phyloP scores from a whole-genome alignment of 2,329 filamentous ascomycete species.

The Mycogone perniciosa region DNA sequence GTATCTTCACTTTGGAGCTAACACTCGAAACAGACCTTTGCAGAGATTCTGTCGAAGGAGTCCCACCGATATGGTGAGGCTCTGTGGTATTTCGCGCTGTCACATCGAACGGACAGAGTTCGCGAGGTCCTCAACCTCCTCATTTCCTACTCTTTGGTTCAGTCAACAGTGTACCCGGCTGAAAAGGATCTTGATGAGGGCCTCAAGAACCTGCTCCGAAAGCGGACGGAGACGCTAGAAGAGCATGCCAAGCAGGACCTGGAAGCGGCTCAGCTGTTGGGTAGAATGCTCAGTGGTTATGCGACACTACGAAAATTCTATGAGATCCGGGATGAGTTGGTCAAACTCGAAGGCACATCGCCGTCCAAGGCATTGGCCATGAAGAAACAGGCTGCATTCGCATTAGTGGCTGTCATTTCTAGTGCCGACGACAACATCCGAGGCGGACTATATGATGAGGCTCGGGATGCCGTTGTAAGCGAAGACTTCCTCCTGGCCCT shows the following conservation, averaged over 20 bases:
- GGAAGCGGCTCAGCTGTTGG: conserved; percentile 75
- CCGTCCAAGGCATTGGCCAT: conserved; percentile 46
- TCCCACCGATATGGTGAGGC: conserved; percentile 78
- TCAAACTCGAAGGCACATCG: conserved; percentile 23
- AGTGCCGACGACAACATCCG: conserved; percentile 87
- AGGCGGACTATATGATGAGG: conserved; percentile 79
- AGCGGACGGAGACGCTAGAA: conserved; percentile 65
- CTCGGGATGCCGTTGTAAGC: conserved; percentile 74
- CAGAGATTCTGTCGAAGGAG: conserved; percentile 65
- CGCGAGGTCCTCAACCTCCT: conserved; percentile 81
- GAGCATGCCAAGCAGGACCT: conserved; percentile 67
- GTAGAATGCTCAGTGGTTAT: conserved; percentile 84
- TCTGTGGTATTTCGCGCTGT: conserved; percentile 84
- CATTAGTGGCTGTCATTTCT: conserved; percentile 75
- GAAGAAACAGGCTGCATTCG: conserved; percentile 63
- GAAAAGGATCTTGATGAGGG: conserved; percentile 65
- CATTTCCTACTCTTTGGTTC: conserved; percentile 78
- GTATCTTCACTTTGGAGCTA: conserved; percentile 14
- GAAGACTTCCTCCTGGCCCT: conserved; percentile 81
- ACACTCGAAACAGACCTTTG: conserved; percentile 59
- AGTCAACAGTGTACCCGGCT: conserved; percentile 74
- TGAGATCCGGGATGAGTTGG: conserved; percentile 62
- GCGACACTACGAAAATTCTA: conserved; percentile 88
- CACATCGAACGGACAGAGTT: conserved; percentile 71
- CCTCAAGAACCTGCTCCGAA: conserved; percentile 62